These are phyloP conservation scores for Rhodotorula sp. DNA, from an alignment of 1,284 basidiomycete genomes.

Conservation along the genomic window DNA sequence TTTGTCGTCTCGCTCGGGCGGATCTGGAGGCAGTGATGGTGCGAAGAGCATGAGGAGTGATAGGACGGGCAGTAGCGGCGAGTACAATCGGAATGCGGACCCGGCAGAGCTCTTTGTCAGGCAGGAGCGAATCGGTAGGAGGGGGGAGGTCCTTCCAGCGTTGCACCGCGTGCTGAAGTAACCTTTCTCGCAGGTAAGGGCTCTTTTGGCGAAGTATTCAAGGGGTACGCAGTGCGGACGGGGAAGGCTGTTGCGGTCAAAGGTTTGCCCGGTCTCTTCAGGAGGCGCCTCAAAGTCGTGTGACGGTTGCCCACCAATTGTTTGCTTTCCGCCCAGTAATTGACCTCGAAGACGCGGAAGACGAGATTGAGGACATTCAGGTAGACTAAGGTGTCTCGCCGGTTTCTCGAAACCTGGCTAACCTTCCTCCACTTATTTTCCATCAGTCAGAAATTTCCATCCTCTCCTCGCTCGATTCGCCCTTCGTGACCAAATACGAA, in stretches of 20 bases:
- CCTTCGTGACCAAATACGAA: conserved; percentile 85
- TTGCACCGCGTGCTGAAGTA: conserved; percentile 16
- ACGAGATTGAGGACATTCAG: conserved; percentile 99
- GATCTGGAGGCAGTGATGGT: neutral
- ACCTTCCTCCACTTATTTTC: no score
- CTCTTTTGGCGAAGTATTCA: conserved; percentile 96
- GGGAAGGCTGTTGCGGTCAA: conserved; percentile 77
- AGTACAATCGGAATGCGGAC: conserved; percentile 56
- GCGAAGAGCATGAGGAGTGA: neutral
- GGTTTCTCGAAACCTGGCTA: neutral
- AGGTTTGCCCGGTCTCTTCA: conserved; percentile 7
- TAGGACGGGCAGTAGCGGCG: neutral
- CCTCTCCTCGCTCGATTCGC: conserved; percentile 93
- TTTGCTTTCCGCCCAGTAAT: conserved; percentile 61
- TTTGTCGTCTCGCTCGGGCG: neutral
- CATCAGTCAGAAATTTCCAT: conserved; percentile 80
- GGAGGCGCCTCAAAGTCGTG: neutral
- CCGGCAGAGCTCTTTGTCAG: conserved; percentile 93
- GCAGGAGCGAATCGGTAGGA: conserved; percentile 89
- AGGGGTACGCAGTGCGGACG: conserved; percentile 89
- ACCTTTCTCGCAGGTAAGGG: conserved; percentile 65
- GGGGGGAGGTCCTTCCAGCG: conserved; percentile 21
- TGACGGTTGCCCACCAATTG: neutral
- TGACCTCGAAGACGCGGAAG: conserved; percentile 96
- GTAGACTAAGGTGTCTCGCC: conserved; percentile 53